Base-by-base conservation (phyloP, 345 rosid genomes). In the Populus ilicifolia region DNA sequence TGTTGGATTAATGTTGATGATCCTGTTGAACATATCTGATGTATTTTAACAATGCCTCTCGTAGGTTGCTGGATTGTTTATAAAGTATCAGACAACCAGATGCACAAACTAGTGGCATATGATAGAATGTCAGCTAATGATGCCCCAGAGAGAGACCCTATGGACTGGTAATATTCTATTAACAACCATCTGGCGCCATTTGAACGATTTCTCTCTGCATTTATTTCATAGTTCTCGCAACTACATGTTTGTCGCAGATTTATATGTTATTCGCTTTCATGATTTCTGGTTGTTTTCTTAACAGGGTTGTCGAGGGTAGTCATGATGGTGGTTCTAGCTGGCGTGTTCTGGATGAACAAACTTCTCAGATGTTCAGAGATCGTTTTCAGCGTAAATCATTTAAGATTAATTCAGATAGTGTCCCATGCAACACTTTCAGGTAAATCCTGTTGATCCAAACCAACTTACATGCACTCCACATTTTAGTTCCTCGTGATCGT, bases 41-140 rank as follows among this genome's bases (percentile, higher is more conserved):
- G 20, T 14, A 21, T 14, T 70, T 23, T 67, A 21, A 30, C 35
- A 52, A 5, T 50, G 48, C 48, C 2, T 72, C 74, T 62, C 84
- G 81, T 72, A 96, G 99, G 96, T 70, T 86, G 92, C 78, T 93
- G 96, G 98, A 83, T 96, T 27, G 67, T 89, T 69, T 93, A 90
- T 78, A 83, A 85, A 85, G 61, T 87, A 71, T 78, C 83, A 10
- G 86, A 80, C 56, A 77, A 81, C 48, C 78, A 80, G 85, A 84
- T 75, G 88, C 81, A 80, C 64, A 90, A 91, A 79, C 89, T 93
- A 77, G 82, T 69, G 76, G 96, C 89, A 16, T 93, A 96, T 71
- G 97, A 93, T 65, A 71, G 93, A 77, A 88, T 88, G 93, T 93
- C 98, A 20, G 99, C 98, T 67, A 91, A 91, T 80, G 99, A 96